phyloP scores from a whole-genome alignment of 805 yeast genomes.

The Pichia occidentalis region DNA sequence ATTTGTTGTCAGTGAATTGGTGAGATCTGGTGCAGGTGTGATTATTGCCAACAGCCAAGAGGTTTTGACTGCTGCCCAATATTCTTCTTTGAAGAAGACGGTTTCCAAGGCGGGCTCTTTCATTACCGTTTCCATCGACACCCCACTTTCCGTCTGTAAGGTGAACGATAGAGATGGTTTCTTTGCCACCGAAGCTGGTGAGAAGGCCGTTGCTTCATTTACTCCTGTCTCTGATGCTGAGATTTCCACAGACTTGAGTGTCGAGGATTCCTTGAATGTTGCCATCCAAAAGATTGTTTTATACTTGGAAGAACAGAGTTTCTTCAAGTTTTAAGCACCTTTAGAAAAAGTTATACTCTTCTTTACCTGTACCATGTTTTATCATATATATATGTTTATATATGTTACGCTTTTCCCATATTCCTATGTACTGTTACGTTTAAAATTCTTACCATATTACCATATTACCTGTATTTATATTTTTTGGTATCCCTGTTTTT shows the following conservation, averaged over 20 bases:
- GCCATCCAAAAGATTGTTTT: slow-evolving; percentile 70
- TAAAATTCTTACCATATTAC: no score
- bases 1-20: slow-evolving; percentile 66
- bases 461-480: no score
- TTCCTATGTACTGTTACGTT: no score
- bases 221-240: slow-evolving; percentile 48
- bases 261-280: slow-evolving; percentile 52
- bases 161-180: slow-evolving; percentile 45
- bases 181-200: slow-evolving; percentile 39
- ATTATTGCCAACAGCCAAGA: slow-evolving; percentile 49
- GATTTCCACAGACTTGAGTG: slow-evolving; percentile 43
- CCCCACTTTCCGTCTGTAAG: slow-evolving; percentile 41
- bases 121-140: slow-evolving; percentile 44
- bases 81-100: slow-evolving; percentile 36
- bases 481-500: no score
- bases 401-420: no score
- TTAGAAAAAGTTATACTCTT: no score
- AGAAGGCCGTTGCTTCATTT: slow-evolving; percentile 36
- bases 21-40: slow-evolving; percentile 89
- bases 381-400: no score
- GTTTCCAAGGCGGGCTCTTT: slow-evolving; percentile 46
- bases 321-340: slow-evolving; percentile 47
- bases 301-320: slow-evolving; percentile 76
- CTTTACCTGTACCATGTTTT: no score
- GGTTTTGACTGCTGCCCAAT: slow-evolving; percentile 39